phyloP scores from a whole-genome alignment of 78 protist genomes.

The Dictyostelium firmibasis region DNA sequence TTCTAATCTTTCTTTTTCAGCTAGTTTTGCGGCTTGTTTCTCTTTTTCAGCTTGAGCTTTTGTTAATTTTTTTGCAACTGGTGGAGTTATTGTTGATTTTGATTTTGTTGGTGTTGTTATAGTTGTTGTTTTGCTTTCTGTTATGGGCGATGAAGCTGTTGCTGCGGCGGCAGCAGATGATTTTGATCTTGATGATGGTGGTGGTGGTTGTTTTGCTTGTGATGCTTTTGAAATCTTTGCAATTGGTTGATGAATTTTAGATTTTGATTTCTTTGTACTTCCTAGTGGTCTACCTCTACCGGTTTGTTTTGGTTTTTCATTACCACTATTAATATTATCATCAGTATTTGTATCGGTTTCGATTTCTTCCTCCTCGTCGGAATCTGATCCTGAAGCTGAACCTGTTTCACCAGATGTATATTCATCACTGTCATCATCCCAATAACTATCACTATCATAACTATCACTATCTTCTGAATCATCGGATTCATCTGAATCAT shows the following conservation, averaged over 20 bases:
- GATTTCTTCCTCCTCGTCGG: not conserved
- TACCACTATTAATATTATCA: not conserved
- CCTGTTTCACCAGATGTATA: not conserved
- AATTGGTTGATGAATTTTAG: not conserved
- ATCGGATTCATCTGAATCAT: not conserved
- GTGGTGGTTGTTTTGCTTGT: not conserved
- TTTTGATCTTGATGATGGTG: not conserved
- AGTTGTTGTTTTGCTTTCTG: not conserved
- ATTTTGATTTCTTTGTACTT: not conserved
- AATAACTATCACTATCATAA: slow-evolving; percentile 6
- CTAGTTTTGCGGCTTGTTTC: not conserved
- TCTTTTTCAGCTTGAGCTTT: not conserved
- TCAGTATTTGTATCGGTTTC: not conserved
- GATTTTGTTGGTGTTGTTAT: not conserved
- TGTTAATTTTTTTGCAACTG: not conserved
- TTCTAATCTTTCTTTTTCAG: not conserved
- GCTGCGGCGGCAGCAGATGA: not conserved
- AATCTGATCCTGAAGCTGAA: not conserved
- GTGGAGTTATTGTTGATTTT: not conserved
- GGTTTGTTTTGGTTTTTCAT: not conserved
- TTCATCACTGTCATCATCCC: not conserved
- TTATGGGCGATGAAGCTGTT: not conserved
- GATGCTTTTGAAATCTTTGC: not conserved
- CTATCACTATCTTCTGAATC: not conserved
- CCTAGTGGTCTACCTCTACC: slow-evolving; percentile 9